A percentile compares a stretch with the other conserved stretches of the same genome.
Evolutionary conservation across 495 filamentous ascomycete species (phyloP).

Genomic region (Tuber magnatum): DNA sequence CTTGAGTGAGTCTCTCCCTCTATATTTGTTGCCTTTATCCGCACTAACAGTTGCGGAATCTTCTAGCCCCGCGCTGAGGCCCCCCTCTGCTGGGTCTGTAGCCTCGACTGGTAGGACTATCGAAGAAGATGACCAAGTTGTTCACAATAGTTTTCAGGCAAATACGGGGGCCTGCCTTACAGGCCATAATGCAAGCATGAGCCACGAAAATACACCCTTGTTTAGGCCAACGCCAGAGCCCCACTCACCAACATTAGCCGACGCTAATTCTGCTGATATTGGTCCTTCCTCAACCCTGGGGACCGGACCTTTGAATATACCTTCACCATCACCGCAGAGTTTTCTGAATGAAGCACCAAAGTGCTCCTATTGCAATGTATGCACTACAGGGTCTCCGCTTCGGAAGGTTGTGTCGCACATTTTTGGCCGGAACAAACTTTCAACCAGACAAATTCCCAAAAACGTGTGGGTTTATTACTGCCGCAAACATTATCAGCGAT

Average conservation of each 20-base stretch:
- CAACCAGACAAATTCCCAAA: slow-evolving; percentile 59
- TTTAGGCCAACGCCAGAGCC: slow-evolving; percentile 31
- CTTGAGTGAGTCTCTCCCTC: slow-evolving; percentile 31
- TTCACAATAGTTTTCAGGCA: not conserved
- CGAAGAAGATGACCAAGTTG: slow-evolving; percentile 19
- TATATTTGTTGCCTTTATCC: slow-evolving; percentile 11
- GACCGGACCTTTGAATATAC: slow-evolving; percentile 8
- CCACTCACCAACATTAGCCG: slow-evolving; percentile 12
- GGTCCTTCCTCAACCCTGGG: slow-evolving; percentile 12
- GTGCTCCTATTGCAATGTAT: slow-evolving; percentile 41
- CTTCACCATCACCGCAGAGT: slow-evolving; percentile 23
- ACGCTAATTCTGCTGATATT: slow-evolving; percentile 13
- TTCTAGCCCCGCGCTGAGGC: slow-evolving; percentile 29
- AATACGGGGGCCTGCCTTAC: slow-evolving; percentile 11
- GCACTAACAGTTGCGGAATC: slow-evolving; percentile 15
- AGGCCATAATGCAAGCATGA: slow-evolving; percentile 15
- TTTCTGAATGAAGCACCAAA: slow-evolving; percentile 33
- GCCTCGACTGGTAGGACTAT: slow-evolving; percentile 32
- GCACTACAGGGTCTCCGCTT: slow-evolving; percentile 48
- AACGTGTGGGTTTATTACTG: slow-evolving; percentile 65
- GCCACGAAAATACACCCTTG: slow-evolving; percentile 12
- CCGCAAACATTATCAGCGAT: slow-evolving; percentile 78
- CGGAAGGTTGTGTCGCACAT: slow-evolving; percentile 77
- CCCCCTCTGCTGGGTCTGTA: slow-evolving; percentile 25
- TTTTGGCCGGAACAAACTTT: slow-evolving; percentile 80